phyloP scores from a whole-genome alignment of 305 asterid species.

The Rubia peregrina region DNA sequence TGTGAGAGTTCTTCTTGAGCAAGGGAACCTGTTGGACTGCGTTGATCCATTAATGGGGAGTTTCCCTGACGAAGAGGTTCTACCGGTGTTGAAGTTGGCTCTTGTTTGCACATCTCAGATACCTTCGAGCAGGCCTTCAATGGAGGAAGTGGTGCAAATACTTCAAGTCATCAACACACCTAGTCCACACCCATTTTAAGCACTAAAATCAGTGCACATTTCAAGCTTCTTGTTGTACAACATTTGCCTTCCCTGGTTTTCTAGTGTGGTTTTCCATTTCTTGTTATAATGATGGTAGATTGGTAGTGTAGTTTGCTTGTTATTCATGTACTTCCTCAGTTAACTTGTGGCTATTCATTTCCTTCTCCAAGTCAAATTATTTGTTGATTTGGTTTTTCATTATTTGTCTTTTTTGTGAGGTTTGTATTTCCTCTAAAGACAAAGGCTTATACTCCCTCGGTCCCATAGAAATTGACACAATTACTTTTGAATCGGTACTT shows the following conservation, averaged over 20 bases:
- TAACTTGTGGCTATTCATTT: background rate
- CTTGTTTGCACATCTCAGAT: conserved; percentile 90
- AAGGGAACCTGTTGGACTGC: conserved; percentile 69
- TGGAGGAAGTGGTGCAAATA: conserved; percentile 95
- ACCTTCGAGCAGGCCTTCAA: conserved; percentile 95
- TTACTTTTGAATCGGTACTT: too few species aligned
- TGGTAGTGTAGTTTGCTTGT: too few species aligned
- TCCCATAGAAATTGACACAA: too few species aligned
- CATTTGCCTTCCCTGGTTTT: background rate
- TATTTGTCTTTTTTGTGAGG: background rate
- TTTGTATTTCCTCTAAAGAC: background rate
- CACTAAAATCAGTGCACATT: background rate
- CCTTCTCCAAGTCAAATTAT: background rate
- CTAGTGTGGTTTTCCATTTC: background rate
- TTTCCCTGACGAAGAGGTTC: conserved; percentile 72
- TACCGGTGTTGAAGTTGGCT: conserved; percentile 77
- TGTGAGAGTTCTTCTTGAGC: conserved; percentile 66
- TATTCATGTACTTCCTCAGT: background rate
- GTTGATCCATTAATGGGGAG: conserved; percentile 60
- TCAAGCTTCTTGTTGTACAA: background rate
- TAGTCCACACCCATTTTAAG: conserved; percentile 39
- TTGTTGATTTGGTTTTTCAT: background rate
- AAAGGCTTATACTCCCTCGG: too few species aligned
- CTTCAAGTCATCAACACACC: conserved; percentile 85
- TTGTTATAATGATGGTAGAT: too few species aligned